phyloP scores from a whole-genome alignment of 2,329 filamentous ascomycete species.

The Trichoderma lentiforme region DNA sequence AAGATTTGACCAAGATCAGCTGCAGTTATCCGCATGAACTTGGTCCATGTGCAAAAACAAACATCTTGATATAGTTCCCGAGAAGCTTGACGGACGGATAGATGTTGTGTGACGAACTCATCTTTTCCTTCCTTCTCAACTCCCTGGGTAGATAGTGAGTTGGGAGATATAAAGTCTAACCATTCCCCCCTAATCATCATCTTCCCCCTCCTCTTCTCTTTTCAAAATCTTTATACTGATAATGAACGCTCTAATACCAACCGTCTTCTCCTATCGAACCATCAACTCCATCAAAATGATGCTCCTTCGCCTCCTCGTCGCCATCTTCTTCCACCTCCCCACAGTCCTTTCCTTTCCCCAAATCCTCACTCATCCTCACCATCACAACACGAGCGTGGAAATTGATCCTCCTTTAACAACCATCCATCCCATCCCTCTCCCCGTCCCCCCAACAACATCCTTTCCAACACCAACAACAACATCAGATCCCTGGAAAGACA shows the following conservation, averaged over 20 bases:
- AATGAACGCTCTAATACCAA: background rate
- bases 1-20: background rate
- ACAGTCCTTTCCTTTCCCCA: background rate
- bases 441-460: background rate
- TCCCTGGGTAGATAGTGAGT: too few species aligned
- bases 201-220: too few species aligned
- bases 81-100: background rate
- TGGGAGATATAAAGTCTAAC: background rate
- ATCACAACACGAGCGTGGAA: background rate
- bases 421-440: background rate
- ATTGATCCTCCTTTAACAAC: background rate
- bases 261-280: background rate
- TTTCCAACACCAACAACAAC: background rate
- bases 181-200: background rate
- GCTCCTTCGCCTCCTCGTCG: background rate
- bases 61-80: background rate
- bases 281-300: background rate
- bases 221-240: background rate
- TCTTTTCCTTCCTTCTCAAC: background rate
- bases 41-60: background rate
- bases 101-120: background rate
- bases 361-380: background rate
- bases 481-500: background rate
- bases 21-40: background rate
- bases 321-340: constrained; percentile 6